Evolutionary conservation across 768 basidiomycete genomes (phyloP).

Genomic region (Russula abietina): DNA sequence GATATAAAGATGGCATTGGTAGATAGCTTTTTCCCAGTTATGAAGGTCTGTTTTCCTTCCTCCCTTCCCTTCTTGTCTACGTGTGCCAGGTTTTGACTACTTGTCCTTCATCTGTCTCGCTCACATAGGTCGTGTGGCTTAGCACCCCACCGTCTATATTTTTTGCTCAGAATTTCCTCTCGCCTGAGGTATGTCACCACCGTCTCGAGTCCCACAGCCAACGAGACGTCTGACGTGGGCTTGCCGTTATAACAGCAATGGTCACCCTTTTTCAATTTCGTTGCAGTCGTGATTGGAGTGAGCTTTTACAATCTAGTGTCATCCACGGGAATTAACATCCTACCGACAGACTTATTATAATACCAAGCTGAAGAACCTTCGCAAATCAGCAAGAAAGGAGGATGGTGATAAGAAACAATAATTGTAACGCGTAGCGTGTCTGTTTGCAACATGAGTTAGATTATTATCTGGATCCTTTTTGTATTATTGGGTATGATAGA

Average conservation of each 20-base stretch:
- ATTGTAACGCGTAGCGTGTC: background rate
- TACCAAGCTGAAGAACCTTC: constrained; percentile 57
- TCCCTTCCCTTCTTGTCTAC: background rate
- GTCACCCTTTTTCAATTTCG: constrained; percentile 80
- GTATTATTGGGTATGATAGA: background rate
- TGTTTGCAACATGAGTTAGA: background rate
- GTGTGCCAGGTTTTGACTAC: background rate
- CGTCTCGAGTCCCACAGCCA: background rate
- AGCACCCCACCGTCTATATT: constrained; percentile 68
- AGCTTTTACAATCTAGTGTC: constrained; percentile 29
- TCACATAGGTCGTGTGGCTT: constrained; percentile 65
- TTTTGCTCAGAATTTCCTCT: constrained; percentile 73
- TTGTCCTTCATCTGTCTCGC: background rate
- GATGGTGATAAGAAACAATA: constrained; percentile 32
- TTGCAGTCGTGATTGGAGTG: constrained; percentile 74
- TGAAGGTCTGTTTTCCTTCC: constrained; percentile 46
- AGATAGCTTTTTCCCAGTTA: constrained; percentile 65
- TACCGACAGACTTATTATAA: constrained; percentile 59
- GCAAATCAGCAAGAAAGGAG: constrained; percentile 43
- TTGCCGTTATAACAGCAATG: constrained; percentile 47
- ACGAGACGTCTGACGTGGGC: background rate
- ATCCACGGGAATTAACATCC: background rate
- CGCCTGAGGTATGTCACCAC: constrained; percentile 53
- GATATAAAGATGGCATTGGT: constrained; percentile 64
- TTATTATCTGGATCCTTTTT: background rate